A percentile compares a stretch with the other conserved stretches of the same genome.
Conservation (phyloP, 352 stramenopile genomes). For the Phytophthora cajani region DNA sequence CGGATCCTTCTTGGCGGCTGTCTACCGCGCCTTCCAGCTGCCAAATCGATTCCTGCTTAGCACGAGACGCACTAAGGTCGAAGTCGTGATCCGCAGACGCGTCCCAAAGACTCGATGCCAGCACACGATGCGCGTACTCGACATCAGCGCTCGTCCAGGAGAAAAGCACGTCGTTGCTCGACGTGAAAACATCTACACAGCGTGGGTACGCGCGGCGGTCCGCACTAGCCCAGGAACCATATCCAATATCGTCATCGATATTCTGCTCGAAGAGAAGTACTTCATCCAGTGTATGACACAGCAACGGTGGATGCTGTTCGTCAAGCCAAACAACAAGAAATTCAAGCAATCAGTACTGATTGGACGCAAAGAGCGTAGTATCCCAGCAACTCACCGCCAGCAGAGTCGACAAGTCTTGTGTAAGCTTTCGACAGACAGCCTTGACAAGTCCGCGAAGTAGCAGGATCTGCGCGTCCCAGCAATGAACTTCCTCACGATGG, state of each 20-base stretch:
- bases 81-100: conserved; percentile 11
- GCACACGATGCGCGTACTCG: conserved; percentile 54
- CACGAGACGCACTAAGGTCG: conserved; percentile 3
- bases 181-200: conserved; percentile 70
- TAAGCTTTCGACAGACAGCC: conserved; percentile 57
- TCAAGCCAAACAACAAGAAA: background rate
- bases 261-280: conserved; percentile 74
- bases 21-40: conserved; percentile 21
- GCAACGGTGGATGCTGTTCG: conserved; percentile 42
- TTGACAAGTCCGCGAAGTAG: conserved; percentile 59
- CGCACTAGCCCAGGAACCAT: conserved; percentile 54
- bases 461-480: conserved; percentile 67
- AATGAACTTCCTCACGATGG: conserved; percentile 50
- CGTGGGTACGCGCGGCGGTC: conserved; percentile 56
- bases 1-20: background rate
- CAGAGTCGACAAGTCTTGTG: conserved; percentile 51
- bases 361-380: background rate
- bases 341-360: background rate
- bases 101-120: conserved; percentile 34
- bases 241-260: conserved; percentile 70
- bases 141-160: conserved; percentile 71
- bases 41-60: conserved; percentile 28
- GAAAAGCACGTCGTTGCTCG: conserved; percentile 56
- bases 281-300: conserved; percentile 83
- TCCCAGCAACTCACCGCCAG: conserved; percentile 39